Conservation (phyloP, 495 filamentous ascomycete genomes). For the Alectoria sarmentosa region DNA sequence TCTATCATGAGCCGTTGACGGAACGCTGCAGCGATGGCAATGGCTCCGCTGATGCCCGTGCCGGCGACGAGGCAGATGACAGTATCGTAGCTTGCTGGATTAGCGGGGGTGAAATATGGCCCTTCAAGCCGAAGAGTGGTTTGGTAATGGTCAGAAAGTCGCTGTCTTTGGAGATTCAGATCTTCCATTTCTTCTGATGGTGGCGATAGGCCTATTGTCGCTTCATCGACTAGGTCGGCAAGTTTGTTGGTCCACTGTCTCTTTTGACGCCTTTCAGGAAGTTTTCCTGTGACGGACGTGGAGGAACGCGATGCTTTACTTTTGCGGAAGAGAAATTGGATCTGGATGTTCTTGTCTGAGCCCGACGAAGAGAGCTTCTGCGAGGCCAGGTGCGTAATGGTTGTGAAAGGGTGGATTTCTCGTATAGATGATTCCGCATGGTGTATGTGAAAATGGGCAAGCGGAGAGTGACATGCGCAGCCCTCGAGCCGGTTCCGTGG, state of each 20-base stretch:
- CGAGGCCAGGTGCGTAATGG: slow-evolving; percentile 32
- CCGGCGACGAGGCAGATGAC: slow-evolving; percentile 33
- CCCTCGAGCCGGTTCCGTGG: slow-evolving; percentile 29
- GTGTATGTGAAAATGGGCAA: slow-evolving; percentile 34
- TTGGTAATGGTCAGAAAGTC: slow-evolving; percentile 2
- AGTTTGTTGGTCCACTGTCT: slow-evolving; percentile 28
- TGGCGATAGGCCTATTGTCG: not conserved
- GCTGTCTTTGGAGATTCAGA: not conserved
- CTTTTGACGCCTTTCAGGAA: slow-evolving; percentile 7
- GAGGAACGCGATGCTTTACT: not conserved
- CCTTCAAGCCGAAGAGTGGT: slow-evolving; percentile 32
- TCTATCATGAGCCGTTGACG: not conserved
- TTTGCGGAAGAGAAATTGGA: slow-evolving; percentile 33
- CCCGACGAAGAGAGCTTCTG: slow-evolving; percentile 20
- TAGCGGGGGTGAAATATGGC: slow-evolving; percentile 32
- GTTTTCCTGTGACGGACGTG: slow-evolving; percentile 7
- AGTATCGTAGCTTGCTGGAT: slow-evolving; percentile 27
- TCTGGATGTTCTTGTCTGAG: slow-evolving; percentile 21
- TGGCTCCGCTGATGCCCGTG: slow-evolving; percentile 30
- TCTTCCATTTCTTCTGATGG: not conserved
- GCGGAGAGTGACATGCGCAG: slow-evolving; percentile 30
- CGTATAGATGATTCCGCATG: slow-evolving; percentile 30
- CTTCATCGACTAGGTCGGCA: slow-evolving; percentile 22
- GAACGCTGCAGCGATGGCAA: slow-evolving; percentile 31
- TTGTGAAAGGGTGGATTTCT: slow-evolving; percentile 34